Evolutionary conservation across 306 rosid species (phyloP).

Genomic region (Rosa persica): DNA sequence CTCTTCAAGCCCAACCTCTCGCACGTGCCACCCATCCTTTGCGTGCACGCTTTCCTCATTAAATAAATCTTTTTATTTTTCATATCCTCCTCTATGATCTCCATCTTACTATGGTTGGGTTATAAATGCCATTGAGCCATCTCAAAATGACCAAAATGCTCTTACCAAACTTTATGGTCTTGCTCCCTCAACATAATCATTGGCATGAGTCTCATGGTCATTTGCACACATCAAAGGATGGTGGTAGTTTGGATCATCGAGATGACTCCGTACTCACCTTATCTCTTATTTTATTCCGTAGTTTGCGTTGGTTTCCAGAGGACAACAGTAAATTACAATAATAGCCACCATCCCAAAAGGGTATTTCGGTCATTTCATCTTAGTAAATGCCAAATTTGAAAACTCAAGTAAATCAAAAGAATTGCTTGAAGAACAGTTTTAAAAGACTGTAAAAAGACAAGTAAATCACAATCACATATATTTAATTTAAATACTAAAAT

Average conservation of each 20-base stretch:
- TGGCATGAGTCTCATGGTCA: slow-evolving; percentile 44
- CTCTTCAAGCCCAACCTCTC: slow-evolving; percentile 44
- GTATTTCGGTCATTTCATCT: slow-evolving; percentile 24
- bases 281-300: slow-evolving; percentile 67
- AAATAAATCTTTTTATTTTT: background rate
- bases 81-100: background rate
- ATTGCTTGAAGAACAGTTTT: too few species aligned
- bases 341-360: slow-evolving; percentile 35
- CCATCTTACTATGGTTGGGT: slow-evolving; percentile 33
- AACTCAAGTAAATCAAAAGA: too few species aligned
- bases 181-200: slow-evolving; percentile 25
- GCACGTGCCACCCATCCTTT: slow-evolving; percentile 47
- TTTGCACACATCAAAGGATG: slow-evolving; percentile 24
- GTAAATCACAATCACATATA: too few species aligned
- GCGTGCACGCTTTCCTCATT: slow-evolving; percentile 27
- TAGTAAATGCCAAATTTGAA: too few species aligned
- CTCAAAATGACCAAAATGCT: slow-evolving; percentile 26
- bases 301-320: slow-evolving; percentile 63
- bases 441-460: too few species aligned
- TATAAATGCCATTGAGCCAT: slow-evolving; percentile 32
- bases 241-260: slow-evolving; percentile 64
- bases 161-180: slow-evolving; percentile 34
- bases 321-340: slow-evolving; percentile 48
- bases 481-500: too few species aligned
- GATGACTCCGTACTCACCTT: slow-evolving; percentile 77